Base-by-base conservation (phyloP, 164 flowering plant genomes). In the Stephania cephalantha region DNA sequence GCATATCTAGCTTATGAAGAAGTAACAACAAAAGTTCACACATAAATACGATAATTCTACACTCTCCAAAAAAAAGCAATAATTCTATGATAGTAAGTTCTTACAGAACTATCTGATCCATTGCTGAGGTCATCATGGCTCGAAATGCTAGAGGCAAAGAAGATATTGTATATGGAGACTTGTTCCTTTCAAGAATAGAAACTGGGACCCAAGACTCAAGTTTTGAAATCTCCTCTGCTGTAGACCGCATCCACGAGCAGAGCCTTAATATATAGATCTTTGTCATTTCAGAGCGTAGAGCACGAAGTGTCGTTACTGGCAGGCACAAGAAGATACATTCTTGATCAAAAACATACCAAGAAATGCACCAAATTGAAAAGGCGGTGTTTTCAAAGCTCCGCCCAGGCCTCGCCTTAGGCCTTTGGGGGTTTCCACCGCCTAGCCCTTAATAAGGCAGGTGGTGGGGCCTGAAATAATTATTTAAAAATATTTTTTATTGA, bases 141-240 rank as follows among this genome's bases (percentile, higher is more conserved):
- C 90, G 93, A 75, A 96, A 91, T 50, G 91, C 92, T 73, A 92
- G 79, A 76, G 99, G 99, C 86, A 94, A 90, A 76, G 80, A 87
- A 65, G 99, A 94, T 73, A 96, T 96, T 25, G 92, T 79, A 77
- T 94, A 96, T 31, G 94, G 97, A 68, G 99, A 96, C 80, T 85
- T 92, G 73, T 94, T 90, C 83, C 99, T 87, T 84, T 96, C 98
- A 76, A 96, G 88, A 78, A 92, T 81, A 31, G 99, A 96, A 20
- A 94, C 97, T 13, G 94, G 91, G 29, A 90, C 80, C 98, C 98
- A 96, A 65, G 90, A 84, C 81, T 94, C 99, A 61, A 89, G 91
- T 80, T 88, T 91, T 46, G 97, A 84, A 74, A 91, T 82, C 72
- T 88, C 95, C 76, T 91, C 97, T n/a, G 87, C 87, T 44, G 92